These are phyloP conservation scores for Westerdykella sp. DNA, from an alignment of 2,329 filamentous ascomycete species.

Conservation along the genomic window DNA sequence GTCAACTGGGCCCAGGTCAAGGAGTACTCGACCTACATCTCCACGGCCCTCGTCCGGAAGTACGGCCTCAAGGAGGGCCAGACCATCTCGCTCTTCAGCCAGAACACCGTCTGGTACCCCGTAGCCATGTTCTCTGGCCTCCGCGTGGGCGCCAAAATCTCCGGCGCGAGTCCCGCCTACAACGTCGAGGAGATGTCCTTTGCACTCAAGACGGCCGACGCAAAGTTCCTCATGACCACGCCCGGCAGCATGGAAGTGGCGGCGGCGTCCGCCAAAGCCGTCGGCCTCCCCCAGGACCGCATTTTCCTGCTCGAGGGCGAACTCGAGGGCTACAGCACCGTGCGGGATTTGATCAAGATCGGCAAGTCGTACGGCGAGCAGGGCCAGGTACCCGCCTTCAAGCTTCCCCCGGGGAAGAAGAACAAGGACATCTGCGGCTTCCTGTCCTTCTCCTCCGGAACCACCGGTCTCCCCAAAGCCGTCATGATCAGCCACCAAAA, in stretches of 20 bases:
- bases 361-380: slow-evolving; percentile 39
- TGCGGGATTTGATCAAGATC: slow-evolving; percentile 42
- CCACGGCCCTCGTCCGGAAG: slow-evolving; percentile 52
- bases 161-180: slow-evolving; percentile 59
- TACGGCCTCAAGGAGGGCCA: slow-evolving; percentile 51
- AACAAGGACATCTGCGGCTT: slow-evolving; percentile 53
- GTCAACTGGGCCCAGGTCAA: slow-evolving; percentile 56
- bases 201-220: slow-evolving; percentile 52
- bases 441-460: slow-evolving; percentile 35
- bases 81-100: slow-evolving; percentile 55
- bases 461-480: slow-evolving; percentile 35
- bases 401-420: slow-evolving; percentile 47
- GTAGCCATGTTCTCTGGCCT: slow-evolving; percentile 55
- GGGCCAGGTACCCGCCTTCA: slow-evolving; percentile 45
- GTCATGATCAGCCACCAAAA: slow-evolving; percentile 35
- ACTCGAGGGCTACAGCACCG: slow-evolving; percentile 45
- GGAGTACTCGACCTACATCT: slow-evolving; percentile 51
- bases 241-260: slow-evolving; percentile 52
- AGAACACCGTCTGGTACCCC: slow-evolving; percentile 63
- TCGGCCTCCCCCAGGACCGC: slow-evolving; percentile 47
- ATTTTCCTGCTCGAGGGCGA: slow-evolving; percentile 54
- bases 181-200: slow-evolving; percentile 63
- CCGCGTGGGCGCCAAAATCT: slow-evolving; percentile 52
- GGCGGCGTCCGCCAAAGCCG: slow-evolving; percentile 48
- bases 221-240: slow-evolving; percentile 54